Evolutionary conservation across 2,329 filamentous ascomycete species (phyloP).

Genomic region (Rutstroemia sydowiana): DNA sequence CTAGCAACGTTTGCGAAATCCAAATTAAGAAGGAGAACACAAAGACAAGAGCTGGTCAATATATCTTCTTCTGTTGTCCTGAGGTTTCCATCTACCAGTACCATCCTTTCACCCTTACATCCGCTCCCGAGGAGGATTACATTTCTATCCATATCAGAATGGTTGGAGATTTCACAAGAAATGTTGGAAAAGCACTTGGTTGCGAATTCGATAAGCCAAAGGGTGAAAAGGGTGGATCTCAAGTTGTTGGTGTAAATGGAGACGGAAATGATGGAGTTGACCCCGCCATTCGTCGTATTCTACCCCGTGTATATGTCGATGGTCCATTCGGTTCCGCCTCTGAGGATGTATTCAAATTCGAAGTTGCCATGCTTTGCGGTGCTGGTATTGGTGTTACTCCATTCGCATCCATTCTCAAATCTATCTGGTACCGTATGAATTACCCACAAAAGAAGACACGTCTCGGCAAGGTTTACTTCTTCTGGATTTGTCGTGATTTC

Average conservation of each 20-base stretch:
- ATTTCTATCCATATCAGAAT: constrained; percentile 81
- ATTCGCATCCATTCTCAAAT: constrained; percentile 81
- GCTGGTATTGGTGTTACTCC: constrained; percentile 83
- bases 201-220: constrained; percentile 63
- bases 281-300: constrained; percentile 61
- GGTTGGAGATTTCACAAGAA: constrained; percentile 73
- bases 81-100: constrained; percentile 85
- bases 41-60: constrained; percentile 73
- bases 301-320: constrained; percentile 76
- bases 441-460: constrained; percentile 74
- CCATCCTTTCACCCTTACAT: constrained; percentile 80
- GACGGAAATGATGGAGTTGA: constrained; percentile 47
- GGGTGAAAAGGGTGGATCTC: constrained; percentile 43
- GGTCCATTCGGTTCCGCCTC: constrained; percentile 81
- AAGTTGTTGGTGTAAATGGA: constrained; percentile 60
- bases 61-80: constrained; percentile 84
- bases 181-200: constrained; percentile 61
- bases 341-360: constrained; percentile 85
- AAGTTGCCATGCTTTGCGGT: constrained; percentile 70
- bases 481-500: constrained; percentile 87
- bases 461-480: constrained; percentile 82
- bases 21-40: constrained; percentile 88
- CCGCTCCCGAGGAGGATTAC: constrained; percentile 82
- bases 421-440: constrained; percentile 91
- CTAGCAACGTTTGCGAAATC: constrained; percentile 82